Conservation (phyloP, 352 stramenopile genomes). For the Pythium volutum region DNA sequence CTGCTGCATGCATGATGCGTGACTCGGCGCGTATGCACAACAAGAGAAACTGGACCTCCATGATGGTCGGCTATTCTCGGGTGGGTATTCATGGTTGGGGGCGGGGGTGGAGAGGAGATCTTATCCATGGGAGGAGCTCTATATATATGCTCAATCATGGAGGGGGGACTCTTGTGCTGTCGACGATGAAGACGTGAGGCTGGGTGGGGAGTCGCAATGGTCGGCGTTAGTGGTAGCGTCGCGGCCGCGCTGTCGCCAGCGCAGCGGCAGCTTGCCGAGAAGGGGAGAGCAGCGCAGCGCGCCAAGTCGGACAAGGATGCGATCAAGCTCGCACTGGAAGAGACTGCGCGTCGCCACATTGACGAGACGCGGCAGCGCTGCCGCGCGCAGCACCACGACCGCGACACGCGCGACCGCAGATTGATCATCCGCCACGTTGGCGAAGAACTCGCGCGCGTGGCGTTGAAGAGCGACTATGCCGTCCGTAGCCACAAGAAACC, state of each 20-base stretch:
- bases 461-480: slow-evolving; percentile 24
- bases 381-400: slow-evolving; percentile 14
- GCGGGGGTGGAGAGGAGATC: not conserved
- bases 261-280: slow-evolving; percentile 51
- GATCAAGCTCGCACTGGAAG: slow-evolving; percentile 35
- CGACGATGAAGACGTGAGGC: not conserved
- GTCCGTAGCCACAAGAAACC: slow-evolving; percentile 3
- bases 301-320: slow-evolving; percentile 36
- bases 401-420: slow-evolving; percentile 29
- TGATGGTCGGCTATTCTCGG: not conserved
- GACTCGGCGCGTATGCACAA: not conserved
- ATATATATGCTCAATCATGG: not conserved
- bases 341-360: slow-evolving; percentile 25
- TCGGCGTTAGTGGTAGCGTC: slow-evolving; percentile 4
- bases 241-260: slow-evolving; percentile 44
- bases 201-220: not conserved
- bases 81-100: too few relatives aligned
- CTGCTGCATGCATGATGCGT: not conserved
- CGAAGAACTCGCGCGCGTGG: slow-evolving; percentile 52
- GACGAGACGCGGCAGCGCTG: slow-evolving; percentile 37
- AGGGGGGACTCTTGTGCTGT: not conserved
- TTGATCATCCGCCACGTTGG: slow-evolving; percentile 65
- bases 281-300: slow-evolving; percentile 41
- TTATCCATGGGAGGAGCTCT: slow-evolving; percentile 3
- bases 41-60: not conserved